Conservation (phyloP, 176 grass and related monocot species). For the Elymus sibiricus region DNA sequence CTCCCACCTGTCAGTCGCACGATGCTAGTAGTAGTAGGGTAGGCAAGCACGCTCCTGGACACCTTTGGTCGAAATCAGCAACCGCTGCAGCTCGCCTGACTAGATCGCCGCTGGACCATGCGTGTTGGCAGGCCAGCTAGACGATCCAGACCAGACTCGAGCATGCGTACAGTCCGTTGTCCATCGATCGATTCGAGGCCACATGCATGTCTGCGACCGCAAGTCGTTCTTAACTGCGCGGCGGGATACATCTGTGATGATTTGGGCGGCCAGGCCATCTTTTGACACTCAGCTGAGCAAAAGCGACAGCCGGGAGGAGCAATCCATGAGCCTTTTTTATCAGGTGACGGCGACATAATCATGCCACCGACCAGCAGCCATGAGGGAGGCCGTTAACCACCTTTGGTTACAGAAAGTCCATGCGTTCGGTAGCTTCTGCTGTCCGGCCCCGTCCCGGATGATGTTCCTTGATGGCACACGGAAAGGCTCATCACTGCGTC, state of each 20-base stretch:
- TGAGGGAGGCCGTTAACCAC: neutral
- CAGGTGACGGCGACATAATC: conserved; percentile 13
- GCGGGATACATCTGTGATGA: neutral
- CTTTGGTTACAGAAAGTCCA: neutral
- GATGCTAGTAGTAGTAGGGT: neutral
- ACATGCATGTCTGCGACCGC: neutral
- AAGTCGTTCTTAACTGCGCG: neutral
- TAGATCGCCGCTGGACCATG: neutral
- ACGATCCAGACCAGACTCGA: neutral
- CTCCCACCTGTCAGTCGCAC: neutral
- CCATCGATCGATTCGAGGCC: neutral
- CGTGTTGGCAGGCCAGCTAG: neutral
- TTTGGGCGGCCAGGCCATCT: neutral
- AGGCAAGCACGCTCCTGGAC: neutral
- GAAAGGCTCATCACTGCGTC: conserved; percentile 22
- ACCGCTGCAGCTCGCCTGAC: neutral
- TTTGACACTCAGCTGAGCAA: neutral
- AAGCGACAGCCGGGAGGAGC: neutral
- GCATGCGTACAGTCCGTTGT: neutral
- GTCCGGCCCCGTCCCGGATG: neutral
- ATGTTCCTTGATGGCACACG: neutral
- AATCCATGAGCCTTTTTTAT: conserved; percentile 14
- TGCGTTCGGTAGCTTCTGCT: conserved; percentile 3
- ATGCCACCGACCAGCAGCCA: neutral
- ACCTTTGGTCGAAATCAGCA: neutral